A percentile compares a stretch with the other conserved stretches of the same genome.
Evolutionary conservation across 257 asterid species (phyloP).

Genomic region (Fraxinus anomala): DNA sequence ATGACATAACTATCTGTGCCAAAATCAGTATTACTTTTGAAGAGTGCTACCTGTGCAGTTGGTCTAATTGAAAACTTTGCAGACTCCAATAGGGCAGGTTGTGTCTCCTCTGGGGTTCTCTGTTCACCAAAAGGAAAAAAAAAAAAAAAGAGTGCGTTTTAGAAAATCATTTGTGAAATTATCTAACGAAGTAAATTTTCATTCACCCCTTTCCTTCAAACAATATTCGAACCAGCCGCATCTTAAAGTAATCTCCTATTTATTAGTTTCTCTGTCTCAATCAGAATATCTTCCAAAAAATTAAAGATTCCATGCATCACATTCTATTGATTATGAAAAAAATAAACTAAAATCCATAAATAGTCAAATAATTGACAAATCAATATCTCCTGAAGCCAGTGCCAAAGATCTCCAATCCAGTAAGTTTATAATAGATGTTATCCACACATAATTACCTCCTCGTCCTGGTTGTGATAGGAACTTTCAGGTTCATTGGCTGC

Average conservation of each 20-base stretch:
- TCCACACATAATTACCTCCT: conserved; percentile 29
- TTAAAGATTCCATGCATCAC: neutral
- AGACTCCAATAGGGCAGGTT: conserved; percentile 15
- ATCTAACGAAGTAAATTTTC: conserved; percentile 1
- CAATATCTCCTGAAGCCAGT: conserved; percentile 8
- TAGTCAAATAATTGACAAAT: conserved; percentile 1
- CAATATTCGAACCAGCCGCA: neutral
- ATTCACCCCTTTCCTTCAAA: neutral
- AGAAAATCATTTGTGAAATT: neutral
- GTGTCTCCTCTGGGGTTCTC: conserved; percentile 37
- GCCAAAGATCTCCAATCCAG: conserved; percentile 12
- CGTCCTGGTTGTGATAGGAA: conserved; percentile 35
- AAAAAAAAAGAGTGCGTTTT: neutral
- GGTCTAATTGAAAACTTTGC: conserved; percentile 30
- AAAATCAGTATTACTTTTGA: neutral
- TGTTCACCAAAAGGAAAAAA: conserved; percentile 23
- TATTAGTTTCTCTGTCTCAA: neutral
- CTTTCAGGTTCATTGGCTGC: conserved; percentile 31
- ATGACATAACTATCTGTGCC: neutral
- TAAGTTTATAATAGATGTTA: conserved; percentile 1
- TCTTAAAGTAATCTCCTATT: neutral
- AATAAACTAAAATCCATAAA: neutral
- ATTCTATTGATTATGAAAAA: neutral
- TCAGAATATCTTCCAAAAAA: neutral
- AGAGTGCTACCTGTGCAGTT: conserved; percentile 33